These are phyloP conservation scores for Daldinia caldariorum DNA, from an alignment of 495 filamentous ascomycete genomes.

Conservation along the genomic window DNA sequence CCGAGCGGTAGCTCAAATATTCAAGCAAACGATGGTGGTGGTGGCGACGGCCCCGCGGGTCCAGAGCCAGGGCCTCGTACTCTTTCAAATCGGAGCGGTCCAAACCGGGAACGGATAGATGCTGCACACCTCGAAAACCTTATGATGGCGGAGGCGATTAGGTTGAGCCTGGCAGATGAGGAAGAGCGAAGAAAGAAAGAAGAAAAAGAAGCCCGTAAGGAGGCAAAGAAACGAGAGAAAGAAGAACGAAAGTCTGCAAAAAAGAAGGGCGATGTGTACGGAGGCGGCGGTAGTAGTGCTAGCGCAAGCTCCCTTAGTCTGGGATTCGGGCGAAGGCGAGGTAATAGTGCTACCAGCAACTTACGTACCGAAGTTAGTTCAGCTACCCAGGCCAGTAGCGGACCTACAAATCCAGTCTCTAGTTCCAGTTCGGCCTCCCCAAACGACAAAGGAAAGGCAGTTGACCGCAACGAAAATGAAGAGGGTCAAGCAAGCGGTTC, in stretches of 20 bases:
- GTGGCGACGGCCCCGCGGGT: conserved; percentile 38
- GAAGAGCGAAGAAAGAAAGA: conserved; percentile 85
- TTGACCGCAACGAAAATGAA: conserved; percentile 65
- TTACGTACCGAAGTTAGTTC: conserved; percentile 57
- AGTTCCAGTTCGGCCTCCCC: conserved; percentile 20
- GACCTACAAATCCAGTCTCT: conserved; percentile 34
- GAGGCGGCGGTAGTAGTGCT: conserved; percentile 58
- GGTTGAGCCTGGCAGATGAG: conserved; percentile 86
- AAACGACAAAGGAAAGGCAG: conserved; percentile 81
- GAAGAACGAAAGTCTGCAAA: conserved; percentile 83
- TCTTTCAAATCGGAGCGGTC: conserved; percentile 31
- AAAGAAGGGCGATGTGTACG: conserved; percentile 62
- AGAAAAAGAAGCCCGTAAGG: conserved; percentile 82
- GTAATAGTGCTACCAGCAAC: conserved; percentile 65
- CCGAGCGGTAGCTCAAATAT: conserved; percentile 44
- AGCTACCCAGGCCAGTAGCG: conserved; percentile 16
- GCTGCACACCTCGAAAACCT: conserved; percentile 84
- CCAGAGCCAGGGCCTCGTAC: conserved; percentile 40
- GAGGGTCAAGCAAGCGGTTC: conserved; percentile 31
- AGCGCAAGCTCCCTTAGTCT: conserved; percentile 64
- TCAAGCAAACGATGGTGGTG: conserved; percentile 47
- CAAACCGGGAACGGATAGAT: conserved; percentile 38
- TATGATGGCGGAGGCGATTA: conserved; percentile 98
- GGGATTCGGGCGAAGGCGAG: conserved; percentile 60
- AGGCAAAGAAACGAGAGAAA: conserved; percentile 84